Percentiles rank a stretch among this genome's conserved stretches.
Conservation (phyloP, 108 stramenopile genomes). For the Discostella stelligeroides region DNA sequence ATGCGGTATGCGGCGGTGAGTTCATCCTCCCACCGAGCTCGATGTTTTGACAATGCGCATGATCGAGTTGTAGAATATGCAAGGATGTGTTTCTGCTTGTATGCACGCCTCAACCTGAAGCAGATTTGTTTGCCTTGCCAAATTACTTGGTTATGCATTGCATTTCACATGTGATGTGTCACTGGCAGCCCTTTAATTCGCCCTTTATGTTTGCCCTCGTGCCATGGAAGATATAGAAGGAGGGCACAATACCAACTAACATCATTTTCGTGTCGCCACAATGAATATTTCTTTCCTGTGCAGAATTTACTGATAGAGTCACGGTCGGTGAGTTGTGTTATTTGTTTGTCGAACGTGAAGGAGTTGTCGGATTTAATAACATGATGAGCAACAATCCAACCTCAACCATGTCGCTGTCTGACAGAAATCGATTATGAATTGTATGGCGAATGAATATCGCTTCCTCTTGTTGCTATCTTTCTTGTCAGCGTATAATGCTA, state of each 20-base stretch:
- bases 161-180: slow-evolving; percentile 14
- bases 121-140: slow-evolving; percentile 53
- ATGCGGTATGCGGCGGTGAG: too few relatives aligned
- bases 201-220: slow-evolving; percentile 39
- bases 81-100: slow-evolving; percentile 55
- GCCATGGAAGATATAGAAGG: slow-evolving; percentile 51
- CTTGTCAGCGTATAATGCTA: background rate
- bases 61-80: too few relatives aligned
- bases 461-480: slow-evolving; percentile 5
- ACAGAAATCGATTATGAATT: background rate
- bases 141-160: slow-evolving; percentile 4
- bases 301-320: background rate
- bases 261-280: background rate
- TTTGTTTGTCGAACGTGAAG: background rate
- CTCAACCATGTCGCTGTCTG: slow-evolving; percentile 10
- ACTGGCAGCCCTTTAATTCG: slow-evolving; percentile 36
- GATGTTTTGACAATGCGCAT: too few relatives aligned
- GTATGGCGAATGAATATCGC: slow-evolving; percentile 3
- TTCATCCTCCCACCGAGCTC: too few relatives aligned
- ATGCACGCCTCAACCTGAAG: slow-evolving; percentile 35
- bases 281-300: background rate
- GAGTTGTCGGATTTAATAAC: slow-evolving; percentile 15
- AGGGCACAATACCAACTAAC: slow-evolving; percentile 25
- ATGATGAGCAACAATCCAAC: background rate
- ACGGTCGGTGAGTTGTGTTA: background rate